Base-by-base conservation (phyloP, 2,329 filamentous ascomycete genomes). In the Trichoderma arundinaceum region DNA sequence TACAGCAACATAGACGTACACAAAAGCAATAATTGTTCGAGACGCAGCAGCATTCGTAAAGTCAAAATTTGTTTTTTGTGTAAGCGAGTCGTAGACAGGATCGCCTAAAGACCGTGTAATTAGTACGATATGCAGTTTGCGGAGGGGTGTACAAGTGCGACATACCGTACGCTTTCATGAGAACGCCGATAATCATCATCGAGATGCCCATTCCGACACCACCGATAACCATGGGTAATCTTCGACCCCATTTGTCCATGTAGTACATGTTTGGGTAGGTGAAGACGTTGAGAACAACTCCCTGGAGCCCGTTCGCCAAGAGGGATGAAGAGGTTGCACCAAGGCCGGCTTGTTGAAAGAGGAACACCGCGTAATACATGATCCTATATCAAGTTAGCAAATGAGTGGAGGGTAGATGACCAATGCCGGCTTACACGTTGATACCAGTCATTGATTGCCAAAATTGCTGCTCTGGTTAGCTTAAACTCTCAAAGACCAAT, bases 21-120 rank as follows among this genome's bases (percentile, higher is more conserved):
- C 86, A 71, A 88, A 88, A 7, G 85, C 83, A 69, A 89, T 88
- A 69, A 88, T 83, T 3, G 83, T 82, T 71, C 88, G 80, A 7
- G 85, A 82, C 8, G 83, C 80, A 0, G 77, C 67, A 17, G 87
- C 81, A 70, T 86, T 88, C n/a, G 71, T 71, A 41, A 67, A 67
- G 19, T 67, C 57, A 7, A 67, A 67, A 6, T 67, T 67, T 1
- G 66, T 67, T 43, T 67, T 67, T 46, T 66, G 58, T 1, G 66
- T 67, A 1, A 67, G 19, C 6, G 63, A 13, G 15, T 67, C 62
- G 51, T 53, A 67, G 43, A 66, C 54, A 9, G 66, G 66, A 8
- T 67, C 53, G 19, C 66, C 66, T 66, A 3, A 9, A 8, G 17
- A 19, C 0, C 1, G 1, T 1, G 2, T 33, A 8, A 15, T 60